Conservation (phyloP, 2,329 filamentous ascomycete genomes). For the Colletotrichum aenigma region DNA sequence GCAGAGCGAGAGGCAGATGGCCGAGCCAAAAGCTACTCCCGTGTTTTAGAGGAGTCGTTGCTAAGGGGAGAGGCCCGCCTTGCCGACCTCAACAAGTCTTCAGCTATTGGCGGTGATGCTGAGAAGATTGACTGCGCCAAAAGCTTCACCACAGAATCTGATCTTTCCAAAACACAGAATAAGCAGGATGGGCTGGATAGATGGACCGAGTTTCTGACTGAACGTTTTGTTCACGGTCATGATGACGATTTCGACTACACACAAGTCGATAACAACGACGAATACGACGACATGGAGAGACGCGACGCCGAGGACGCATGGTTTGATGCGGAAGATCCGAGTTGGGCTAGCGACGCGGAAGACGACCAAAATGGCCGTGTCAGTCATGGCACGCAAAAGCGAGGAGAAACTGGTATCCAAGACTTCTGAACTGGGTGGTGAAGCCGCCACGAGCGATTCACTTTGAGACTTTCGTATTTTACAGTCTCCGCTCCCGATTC, state of each 20-base stretch:
- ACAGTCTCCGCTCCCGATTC: not conserved
- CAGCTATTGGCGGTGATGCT: not conserved
- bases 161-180: conserved; percentile 48
- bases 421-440: conserved; percentile 60
- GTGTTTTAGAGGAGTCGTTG: conserved; percentile 78
- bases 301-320: conserved; percentile 74
- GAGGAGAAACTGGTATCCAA: conserved; percentile 73
- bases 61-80: conserved; percentile 78
- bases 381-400: not conserved
- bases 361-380: conserved; percentile 23
- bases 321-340: conserved; percentile 80
- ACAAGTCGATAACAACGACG: conserved; percentile 72
- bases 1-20: conserved; percentile 77
- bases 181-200: conserved; percentile 70
- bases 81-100: conserved; percentile 45
- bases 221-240: conserved; percentile 75
- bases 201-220: conserved; percentile 75
- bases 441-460: not conserved
- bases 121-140: not conserved
- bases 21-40: conserved; percentile 76
- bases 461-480: not conserved
- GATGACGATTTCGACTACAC: conserved; percentile 83
- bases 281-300: conserved; percentile 67
- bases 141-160: not conserved
- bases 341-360: conserved; percentile 59